Evolutionary conservation across 108 stramenopile species (phyloP).

Genomic region (Cyclotella distinguenda): DNA sequence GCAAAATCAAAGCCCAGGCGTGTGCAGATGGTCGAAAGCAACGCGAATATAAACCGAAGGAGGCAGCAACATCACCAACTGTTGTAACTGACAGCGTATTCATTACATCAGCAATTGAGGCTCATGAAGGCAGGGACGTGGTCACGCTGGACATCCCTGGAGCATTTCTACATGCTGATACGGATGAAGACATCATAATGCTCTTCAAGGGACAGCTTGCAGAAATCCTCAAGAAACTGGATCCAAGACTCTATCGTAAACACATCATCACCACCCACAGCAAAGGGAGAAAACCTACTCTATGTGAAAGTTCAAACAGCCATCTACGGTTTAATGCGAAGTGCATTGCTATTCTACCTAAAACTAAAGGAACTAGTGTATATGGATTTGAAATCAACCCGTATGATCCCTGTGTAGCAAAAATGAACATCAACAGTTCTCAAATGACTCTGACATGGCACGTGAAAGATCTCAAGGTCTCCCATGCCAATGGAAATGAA

Average conservation of each 20-base stretch:
- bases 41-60: slow-evolving; percentile 22
- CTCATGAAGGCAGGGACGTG: slow-evolving; percentile 40
- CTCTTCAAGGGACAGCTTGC: slow-evolving; percentile 14
- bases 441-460: slow-evolving; percentile 31
- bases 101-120: slow-evolving; percentile 31
- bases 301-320: not conserved
- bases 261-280: not conserved
- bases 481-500: not conserved
- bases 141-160: slow-evolving; percentile 44
- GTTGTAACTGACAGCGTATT: slow-evolving; percentile 33
- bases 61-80: slow-evolving; percentile 48
- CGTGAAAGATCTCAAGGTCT: slow-evolving; percentile 20
- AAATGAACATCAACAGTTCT: slow-evolving; percentile 17
- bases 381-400: slow-evolving; percentile 15
- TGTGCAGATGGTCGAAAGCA: slow-evolving; percentile 49
- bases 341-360: not conserved
- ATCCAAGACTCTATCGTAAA: not conserved
- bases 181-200: slow-evolving; percentile 27
- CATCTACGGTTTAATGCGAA: not conserved
- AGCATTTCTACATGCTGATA: slow-evolving; percentile 47
- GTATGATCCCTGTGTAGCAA: slow-evolving; percentile 29
- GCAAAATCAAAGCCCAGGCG: slow-evolving; percentile 20
- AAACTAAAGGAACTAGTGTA: not conserved
- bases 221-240: slow-evolving; percentile 2
- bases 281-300: not conserved